Evolutionary conservation across 768 basidiomycete species (phyloP).

Genomic region (Lentinula boryana): DNA sequence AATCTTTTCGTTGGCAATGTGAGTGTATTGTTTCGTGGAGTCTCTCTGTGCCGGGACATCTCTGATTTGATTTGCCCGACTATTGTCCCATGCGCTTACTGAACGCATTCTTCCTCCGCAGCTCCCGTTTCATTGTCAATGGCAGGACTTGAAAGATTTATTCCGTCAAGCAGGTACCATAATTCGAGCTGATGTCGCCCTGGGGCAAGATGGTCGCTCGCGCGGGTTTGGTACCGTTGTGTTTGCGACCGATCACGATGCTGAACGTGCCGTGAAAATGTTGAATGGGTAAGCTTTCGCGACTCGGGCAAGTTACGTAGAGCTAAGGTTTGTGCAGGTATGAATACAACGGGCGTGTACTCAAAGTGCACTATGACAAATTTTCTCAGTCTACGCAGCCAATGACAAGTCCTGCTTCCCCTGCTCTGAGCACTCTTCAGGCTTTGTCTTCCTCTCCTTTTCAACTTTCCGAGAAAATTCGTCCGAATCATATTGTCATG

Average conservation of each 20-base stretch:
- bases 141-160: constrained; percentile 97
- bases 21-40: constrained; percentile 24
- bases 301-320: neutral
- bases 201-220: constrained; percentile 83
- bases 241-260: constrained; percentile 78
- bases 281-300: constrained; percentile 77
- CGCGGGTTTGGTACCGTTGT: constrained; percentile 92
- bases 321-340: constrained; percentile 40
- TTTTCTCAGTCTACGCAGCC: constrained; percentile 39
- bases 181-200: constrained; percentile 84
- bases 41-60: constrained; percentile 5
- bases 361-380: constrained; percentile 92
- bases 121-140: constrained; percentile 92
- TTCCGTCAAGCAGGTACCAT: constrained; percentile 90
- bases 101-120: constrained; percentile 19
- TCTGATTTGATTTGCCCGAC: neutral
- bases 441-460: constrained; percentile 1
- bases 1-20: constrained; percentile 90
- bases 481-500: constrained; percentile 25
- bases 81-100: constrained; percentile 1
- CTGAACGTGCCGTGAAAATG: constrained; percentile 76
- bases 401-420: constrained; percentile 18
- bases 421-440: constrained; percentile 10
- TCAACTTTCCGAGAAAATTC: constrained; percentile 1
- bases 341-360: constrained; percentile 79